Conservation (phyloP, 2,329 filamentous ascomycete genomes). For the Knoxdaviesia proteae region DNA sequence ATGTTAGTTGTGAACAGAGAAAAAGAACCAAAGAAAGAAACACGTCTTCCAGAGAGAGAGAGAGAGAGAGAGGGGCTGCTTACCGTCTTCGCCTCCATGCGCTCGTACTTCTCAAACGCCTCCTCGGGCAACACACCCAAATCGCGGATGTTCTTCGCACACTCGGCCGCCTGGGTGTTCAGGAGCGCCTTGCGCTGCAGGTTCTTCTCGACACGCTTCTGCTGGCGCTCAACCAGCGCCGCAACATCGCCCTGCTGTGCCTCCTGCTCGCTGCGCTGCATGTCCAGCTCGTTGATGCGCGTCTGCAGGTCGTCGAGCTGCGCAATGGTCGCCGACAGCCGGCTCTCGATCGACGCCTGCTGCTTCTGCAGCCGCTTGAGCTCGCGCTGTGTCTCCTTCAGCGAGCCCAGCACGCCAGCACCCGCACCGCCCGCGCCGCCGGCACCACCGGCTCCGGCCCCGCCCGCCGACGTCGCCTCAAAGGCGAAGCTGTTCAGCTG, state of each 20-base stretch:
- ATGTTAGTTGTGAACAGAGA: background rate
- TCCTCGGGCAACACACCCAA: conserved; percentile 86
- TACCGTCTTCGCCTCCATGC: conserved; percentile 59
- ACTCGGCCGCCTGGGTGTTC: conserved; percentile 57
- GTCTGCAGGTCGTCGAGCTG: conserved; percentile 36
- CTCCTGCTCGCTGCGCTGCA: conserved; percentile 40
- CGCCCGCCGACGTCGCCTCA: conserved; percentile 28
- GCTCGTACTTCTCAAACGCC: conserved; percentile 77
- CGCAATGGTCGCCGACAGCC: conserved; percentile 53
- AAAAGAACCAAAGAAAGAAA: background rate
- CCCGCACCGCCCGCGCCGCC: conserved; percentile 13
- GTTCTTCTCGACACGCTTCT: conserved; percentile 80
- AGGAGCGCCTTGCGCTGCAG: conserved; percentile 72
- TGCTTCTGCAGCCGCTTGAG: conserved; percentile 56
- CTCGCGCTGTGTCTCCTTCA: conserved; percentile 64
- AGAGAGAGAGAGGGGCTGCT: conserved; percentile 10
- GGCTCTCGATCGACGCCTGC: conserved; percentile 44
- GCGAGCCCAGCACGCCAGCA: conserved; percentile 38
- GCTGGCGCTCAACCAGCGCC: conserved; percentile 59
- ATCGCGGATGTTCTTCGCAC: conserved; percentile 74
- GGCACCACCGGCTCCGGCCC: background rate
- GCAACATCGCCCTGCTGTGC: conserved; percentile 57
- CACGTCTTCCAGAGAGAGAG: background rate
- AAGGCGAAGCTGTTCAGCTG: conserved; percentile 61
- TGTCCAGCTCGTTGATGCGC: conserved; percentile 34